These are phyloP conservation scores for Haberlea rhodopensis DNA, from an alignment of 257 asterid species.

Conservation along the genomic window DNA sequence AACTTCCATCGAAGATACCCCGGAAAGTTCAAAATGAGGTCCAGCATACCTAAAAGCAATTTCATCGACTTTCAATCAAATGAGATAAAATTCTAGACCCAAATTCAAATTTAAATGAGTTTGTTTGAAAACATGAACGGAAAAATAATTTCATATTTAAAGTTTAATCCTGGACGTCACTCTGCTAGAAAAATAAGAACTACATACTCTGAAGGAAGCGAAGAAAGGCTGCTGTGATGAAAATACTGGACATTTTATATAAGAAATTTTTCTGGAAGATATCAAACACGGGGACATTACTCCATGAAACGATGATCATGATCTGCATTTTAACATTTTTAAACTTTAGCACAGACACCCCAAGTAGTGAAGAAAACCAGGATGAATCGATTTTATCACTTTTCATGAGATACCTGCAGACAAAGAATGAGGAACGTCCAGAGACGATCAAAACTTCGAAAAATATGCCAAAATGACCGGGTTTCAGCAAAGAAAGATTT, in stretches of 20 bases:
- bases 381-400: constrained; percentile 18
- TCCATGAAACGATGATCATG: constrained; percentile 79
- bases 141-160: too few relatives aligned
- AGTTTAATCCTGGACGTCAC: not conserved
- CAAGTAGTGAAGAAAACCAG: constrained; percentile 12
- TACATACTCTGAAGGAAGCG: constrained; percentile 85
- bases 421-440: constrained; percentile 88
- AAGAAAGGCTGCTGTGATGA: constrained; percentile 86
- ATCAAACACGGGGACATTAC: constrained; percentile 52
- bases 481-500: constrained; percentile 94
- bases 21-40: constrained; percentile 79
- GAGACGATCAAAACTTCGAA: constrained; percentile 90
- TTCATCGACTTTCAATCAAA: constrained; percentile 25
- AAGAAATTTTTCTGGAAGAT: constrained; percentile 57
- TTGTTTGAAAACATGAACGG: constrained; percentile 7
- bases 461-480: constrained; percentile 92
- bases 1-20: constrained; percentile 89
- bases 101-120: constrained; percentile 18
- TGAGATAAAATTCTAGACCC: constrained; percentile 18
- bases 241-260: constrained; percentile 70
- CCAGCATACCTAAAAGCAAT: constrained; percentile 67
- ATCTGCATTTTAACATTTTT: constrained; percentile 50
- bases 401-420: constrained; percentile 59
- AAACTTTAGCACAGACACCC: constrained; percentile 27
- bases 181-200: constrained; percentile 21